Evolutionary conservation across 352 stramenopile species (phyloP).

Genomic region (Pythium monospermum): DNA sequence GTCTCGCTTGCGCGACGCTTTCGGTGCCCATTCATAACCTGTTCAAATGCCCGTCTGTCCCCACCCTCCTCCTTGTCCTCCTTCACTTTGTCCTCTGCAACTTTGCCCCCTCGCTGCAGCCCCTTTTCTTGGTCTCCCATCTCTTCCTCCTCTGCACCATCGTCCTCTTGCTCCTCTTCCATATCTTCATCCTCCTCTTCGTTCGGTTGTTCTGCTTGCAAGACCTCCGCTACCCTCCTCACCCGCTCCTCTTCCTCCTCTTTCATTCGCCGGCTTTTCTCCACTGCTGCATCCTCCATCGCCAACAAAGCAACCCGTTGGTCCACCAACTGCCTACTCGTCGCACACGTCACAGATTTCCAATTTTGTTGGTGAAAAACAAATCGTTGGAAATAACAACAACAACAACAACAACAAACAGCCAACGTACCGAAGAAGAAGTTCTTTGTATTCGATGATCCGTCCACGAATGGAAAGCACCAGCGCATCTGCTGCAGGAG

Average conservation of each 20-base stretch:
- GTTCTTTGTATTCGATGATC: conserved; percentile 71
- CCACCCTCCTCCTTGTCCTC: too few relatives aligned
- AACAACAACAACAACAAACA: background rate
- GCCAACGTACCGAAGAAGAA: conserved; percentile 51
- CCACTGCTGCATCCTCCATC: conserved; percentile 22
- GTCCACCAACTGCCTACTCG: conserved; percentile 52
- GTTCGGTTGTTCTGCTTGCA: conserved; percentile 5
- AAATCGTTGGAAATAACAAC: background rate
- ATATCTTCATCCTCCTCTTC: conserved; percentile 13
- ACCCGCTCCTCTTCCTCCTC: conserved; percentile 5
- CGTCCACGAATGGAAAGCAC: conserved; percentile 48
- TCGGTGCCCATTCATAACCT: too few relatives aligned
- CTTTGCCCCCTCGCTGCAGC: too few relatives aligned
- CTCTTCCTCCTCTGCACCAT: conserved; percentile 11
- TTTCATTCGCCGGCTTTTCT: conserved; percentile 13
- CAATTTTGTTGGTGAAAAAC: background rate
- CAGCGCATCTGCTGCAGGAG: conserved; percentile 25
- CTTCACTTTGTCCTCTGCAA: too few relatives aligned
- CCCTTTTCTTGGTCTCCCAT: too few relatives aligned
- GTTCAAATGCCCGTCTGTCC: too few relatives aligned
- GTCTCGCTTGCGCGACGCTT: too few relatives aligned
- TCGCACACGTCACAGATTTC: conserved; percentile 15
- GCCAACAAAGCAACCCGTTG: conserved; percentile 38
- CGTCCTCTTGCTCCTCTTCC: conserved; percentile 4
- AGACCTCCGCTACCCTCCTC: background rate